A percentile compares a stretch with the other conserved stretches of the same genome.
phyloP scores from a whole-genome alignment of 208 protist species.

The Trypanosoma lewisi region DNA sequence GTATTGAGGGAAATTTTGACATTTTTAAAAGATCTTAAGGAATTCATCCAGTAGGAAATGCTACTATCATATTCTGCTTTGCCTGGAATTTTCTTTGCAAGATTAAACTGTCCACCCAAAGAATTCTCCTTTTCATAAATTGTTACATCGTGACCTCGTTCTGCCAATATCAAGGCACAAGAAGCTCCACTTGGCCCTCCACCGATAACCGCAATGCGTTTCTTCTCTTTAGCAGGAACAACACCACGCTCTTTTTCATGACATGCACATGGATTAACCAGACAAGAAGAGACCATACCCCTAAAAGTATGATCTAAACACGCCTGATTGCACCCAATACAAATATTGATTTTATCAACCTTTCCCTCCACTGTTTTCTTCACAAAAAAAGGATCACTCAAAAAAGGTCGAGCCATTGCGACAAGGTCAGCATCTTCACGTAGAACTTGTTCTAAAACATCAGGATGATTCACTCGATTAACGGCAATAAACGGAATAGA shows the following conservation, averaged over 20 bases:
- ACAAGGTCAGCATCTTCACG: conserved; percentile 69
- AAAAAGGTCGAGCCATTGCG: conserved; percentile 77
- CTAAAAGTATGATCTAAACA: conserved; percentile 84
- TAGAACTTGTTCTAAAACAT: conserved; percentile 57
- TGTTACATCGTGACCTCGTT: conserved; percentile 65
- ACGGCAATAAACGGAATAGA: conserved; percentile 65
- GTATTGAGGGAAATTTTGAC: conserved; percentile 32
- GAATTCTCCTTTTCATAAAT: conserved; percentile 47
- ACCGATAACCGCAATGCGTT: conserved; percentile 70
- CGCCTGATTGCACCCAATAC: conserved; percentile 90
- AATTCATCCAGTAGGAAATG: conserved; percentile 68
- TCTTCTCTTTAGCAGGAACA: conserved; percentile 26
- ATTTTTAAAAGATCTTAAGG: conserved; percentile 28
- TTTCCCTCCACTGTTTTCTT: conserved; percentile 50
- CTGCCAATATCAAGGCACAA: conserved; percentile 46
- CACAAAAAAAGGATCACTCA: conserved; percentile 76
- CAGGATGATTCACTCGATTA: conserved; percentile 82
- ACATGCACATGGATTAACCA: conserved; percentile 78
- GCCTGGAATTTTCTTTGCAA: conserved; percentile 73
- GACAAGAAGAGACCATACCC: conserved; percentile 47
- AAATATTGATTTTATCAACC: conserved; percentile 80
- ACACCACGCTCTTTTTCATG: conserved; percentile 48
- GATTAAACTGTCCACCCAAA: conserved; percentile 88
- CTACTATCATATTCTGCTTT: conserved; percentile 88
- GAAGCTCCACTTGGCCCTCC: conserved; percentile 69